These are phyloP conservation scores for Sugiyamaella neomexicana DNA, from an alignment of 1,139 yeast genomes.

Conservation along the genomic window DNA sequence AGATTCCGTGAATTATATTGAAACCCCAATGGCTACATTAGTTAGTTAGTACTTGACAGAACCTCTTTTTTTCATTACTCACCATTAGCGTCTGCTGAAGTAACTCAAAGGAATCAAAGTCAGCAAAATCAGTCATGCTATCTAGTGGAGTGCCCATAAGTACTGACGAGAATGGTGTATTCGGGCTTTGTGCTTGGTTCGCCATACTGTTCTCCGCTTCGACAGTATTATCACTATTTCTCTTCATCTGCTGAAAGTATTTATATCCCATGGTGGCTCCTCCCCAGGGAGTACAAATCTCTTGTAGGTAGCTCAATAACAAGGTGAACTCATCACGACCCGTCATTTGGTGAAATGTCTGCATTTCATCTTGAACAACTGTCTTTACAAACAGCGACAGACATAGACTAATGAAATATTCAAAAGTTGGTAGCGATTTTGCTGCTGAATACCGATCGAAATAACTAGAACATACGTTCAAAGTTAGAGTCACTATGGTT, in stretches of 20 bases:
- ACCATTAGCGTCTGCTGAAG: slow-evolving; percentile 19
- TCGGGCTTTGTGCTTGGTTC: not conserved
- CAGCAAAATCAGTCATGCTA: slow-evolving; percentile 18
- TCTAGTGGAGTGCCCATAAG: slow-evolving; percentile 14
- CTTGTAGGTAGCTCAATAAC: slow-evolving; percentile 20
- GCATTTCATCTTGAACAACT: slow-evolving; percentile 16
- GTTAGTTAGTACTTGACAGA: slow-evolving; percentile 5
- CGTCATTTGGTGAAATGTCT: slow-evolving; percentile 10
- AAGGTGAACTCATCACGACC: slow-evolving; percentile 20
- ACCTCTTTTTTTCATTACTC: slow-evolving; percentile 10
- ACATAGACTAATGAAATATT: slow-evolving; percentile 23
- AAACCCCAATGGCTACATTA: slow-evolving; percentile 6
- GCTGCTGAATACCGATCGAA: slow-evolving; percentile 7
- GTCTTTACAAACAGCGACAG: slow-evolving; percentile 21
- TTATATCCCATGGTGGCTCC: slow-evolving; percentile 23
- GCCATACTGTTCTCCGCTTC: not conserved
- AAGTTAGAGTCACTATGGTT: slow-evolving; percentile 18
- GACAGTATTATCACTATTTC: slow-evolving; percentile 2
- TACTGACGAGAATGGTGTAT: slow-evolving; percentile 10
- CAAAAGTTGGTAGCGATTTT: slow-evolving; percentile 24
- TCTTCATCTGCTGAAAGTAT: slow-evolving; percentile 19
- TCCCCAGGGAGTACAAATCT: slow-evolving; percentile 24
- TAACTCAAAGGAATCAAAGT: slow-evolving; percentile 21
- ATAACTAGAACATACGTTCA: slow-evolving; percentile 17
- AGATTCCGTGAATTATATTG: not conserved